Evolutionary conservation across 345 rosid genomes (phyloP).

Genomic region (Eucalyptus tenuipes): DNA sequence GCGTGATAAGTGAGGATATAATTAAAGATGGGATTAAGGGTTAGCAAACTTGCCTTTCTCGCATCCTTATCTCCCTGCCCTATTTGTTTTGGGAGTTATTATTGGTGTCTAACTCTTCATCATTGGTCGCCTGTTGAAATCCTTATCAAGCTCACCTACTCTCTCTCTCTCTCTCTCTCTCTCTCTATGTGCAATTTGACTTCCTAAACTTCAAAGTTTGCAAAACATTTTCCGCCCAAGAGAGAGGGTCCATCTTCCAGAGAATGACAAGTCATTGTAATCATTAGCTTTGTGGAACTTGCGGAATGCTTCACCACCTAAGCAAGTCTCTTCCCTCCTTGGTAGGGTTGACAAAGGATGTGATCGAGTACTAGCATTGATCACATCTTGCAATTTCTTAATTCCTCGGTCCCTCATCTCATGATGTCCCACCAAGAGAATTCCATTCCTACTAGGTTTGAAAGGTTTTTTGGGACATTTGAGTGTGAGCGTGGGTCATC

Average conservation of each 20-base stretch:
- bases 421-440: neutral
- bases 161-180: neutral
- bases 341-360: neutral
- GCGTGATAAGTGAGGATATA: neutral
- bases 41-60: neutral
- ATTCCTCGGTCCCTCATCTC: neutral
- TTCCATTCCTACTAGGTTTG: neutral
- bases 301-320: neutral
- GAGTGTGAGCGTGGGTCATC: neutral
- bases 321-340: neutral
- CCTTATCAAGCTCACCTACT: neutral
- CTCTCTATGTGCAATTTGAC: neutral
- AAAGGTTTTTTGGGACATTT: neutral
- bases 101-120: neutral
- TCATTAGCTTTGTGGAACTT: neutral
- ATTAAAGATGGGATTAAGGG: neutral
- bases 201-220: neutral
- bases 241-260: neutral
- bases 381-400: neutral
- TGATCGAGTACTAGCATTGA: neutral
- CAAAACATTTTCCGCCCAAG: neutral
- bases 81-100: neutral
- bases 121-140: neutral
- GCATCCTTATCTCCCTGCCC: neutral
- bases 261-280: neutral